These are phyloP conservation scores for Phialophora chinensis DNA, from an alignment of 2,329 filamentous ascomycete genomes.

Conservation along the genomic window DNA sequence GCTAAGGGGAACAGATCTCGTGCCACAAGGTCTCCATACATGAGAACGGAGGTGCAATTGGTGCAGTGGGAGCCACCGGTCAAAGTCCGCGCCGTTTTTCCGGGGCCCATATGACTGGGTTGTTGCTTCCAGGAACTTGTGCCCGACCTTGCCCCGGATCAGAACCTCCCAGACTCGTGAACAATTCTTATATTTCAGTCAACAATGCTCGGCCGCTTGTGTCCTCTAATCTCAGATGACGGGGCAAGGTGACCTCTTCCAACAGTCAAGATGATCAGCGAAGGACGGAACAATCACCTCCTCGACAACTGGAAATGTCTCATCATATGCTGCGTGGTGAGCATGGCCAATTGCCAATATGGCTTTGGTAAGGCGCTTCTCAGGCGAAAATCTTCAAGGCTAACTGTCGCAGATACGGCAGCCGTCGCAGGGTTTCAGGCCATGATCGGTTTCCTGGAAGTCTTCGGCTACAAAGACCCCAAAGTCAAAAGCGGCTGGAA, in stretches of 20 bases:
- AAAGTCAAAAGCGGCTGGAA: constrained; percentile 40
- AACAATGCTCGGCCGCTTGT: neutral
- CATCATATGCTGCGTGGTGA: constrained; percentile 53
- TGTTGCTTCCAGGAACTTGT: neutral
- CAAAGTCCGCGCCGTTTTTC: constrained; percentile 14
- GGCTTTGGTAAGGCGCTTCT: constrained; percentile 57
- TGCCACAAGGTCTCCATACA: neutral
- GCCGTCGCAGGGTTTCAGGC: constrained; percentile 48
- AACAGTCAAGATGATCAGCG: constrained; percentile 24
- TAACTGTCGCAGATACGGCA: constrained; percentile 18
- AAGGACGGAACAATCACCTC: constrained; percentile 23
- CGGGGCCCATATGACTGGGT: constrained; percentile 5
- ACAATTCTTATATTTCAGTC: neutral
- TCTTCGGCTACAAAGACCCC: constrained; percentile 58
- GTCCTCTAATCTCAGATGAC: neutral
- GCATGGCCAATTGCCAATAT: constrained; percentile 60
- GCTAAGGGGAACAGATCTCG: neutral
- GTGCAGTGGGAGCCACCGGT: constrained; percentile 11
- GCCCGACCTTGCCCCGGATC: constrained; percentile 21
- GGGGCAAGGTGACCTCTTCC: neutral
- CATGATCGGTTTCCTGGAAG: constrained; percentile 59
- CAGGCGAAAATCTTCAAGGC: constrained; percentile 37
- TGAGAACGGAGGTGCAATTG: neutral
- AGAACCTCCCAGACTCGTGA: neutral
- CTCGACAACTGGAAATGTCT: constrained; percentile 52